A percentile compares a stretch with the other conserved stretches of the same genome.
phyloP scores from a whole-genome alignment of 345 rosid genomes.

The Brassica incana region DNA sequence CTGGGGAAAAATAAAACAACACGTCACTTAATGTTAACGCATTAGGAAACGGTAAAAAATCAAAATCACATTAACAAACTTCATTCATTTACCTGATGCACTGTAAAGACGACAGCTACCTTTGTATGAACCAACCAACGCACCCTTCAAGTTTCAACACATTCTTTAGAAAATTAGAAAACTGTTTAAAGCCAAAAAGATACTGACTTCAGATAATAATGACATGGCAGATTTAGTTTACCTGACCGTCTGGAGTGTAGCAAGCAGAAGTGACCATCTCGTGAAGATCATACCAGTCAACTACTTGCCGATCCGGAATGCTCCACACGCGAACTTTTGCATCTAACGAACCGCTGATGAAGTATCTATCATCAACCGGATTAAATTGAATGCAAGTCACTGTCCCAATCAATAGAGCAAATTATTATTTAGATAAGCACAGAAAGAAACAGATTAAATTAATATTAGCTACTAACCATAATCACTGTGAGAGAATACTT shows the following conservation, averaged over 20 bases:
- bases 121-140: slow-evolving; percentile 88
- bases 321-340: slow-evolving; percentile 98
- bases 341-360: slow-evolving; percentile 97
- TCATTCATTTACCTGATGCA: slow-evolving; percentile 55
- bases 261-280: slow-evolving; percentile 99
- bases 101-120: slow-evolving; percentile 81
- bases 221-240: slow-evolving; percentile 26
- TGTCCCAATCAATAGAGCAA: slow-evolving; percentile 42
- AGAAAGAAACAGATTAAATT: background rate
- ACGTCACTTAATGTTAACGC: background rate
- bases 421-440: background rate
- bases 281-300: slow-evolving; percentile 95
- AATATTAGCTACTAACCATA: slow-evolving; percentile 58
- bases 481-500: slow-evolving; percentile 89
- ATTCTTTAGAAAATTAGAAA: slow-evolving; percentile 25
- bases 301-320: slow-evolving; percentile 88
- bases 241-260: slow-evolving; percentile 98
- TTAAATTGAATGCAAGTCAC: slow-evolving; percentile 99
- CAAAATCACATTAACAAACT: background rate
- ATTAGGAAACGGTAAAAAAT: background rate
- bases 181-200: background rate
- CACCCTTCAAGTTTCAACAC: slow-evolving; percentile 62
- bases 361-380: slow-evolving; percentile 93
- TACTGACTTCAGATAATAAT: background rate
- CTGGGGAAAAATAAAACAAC: slow-evolving; percentile 37